These are phyloP conservation scores for Terana coerulea DNA, from an alignment of 768 basidiomycete species.

Conservation along the genomic window DNA sequence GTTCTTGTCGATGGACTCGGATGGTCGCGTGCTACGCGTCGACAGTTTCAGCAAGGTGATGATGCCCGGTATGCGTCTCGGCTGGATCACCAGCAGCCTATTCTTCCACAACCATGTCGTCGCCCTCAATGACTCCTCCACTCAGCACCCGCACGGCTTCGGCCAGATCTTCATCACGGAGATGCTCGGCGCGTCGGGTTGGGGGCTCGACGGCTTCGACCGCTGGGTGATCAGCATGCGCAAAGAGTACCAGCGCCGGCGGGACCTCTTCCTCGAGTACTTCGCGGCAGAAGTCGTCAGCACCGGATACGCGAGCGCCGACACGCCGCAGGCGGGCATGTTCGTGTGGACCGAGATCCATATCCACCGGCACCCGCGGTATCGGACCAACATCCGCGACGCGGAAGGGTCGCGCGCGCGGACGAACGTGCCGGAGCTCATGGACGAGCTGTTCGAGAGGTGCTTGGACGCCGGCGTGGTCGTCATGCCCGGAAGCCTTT, in stretches of 20 bases:
- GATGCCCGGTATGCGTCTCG: slow-evolving; percentile 53
- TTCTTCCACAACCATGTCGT: slow-evolving; percentile 41
- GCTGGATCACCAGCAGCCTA: slow-evolving; percentile 42
- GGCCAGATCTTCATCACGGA: slow-evolving; percentile 45
- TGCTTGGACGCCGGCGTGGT: slow-evolving; percentile 39
- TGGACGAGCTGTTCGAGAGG: slow-evolving; percentile 45
- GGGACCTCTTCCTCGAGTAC: slow-evolving; percentile 43
- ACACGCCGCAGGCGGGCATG: slow-evolving; percentile 46
- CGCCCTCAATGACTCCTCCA: slow-evolving; percentile 44
- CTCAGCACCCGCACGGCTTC: slow-evolving; percentile 46
- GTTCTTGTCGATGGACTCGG: slow-evolving; percentile 44
- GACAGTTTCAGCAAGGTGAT: slow-evolving; percentile 51
- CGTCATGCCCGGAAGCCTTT: slow-evolving; percentile 46
- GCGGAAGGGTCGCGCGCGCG: slow-evolving; percentile 13
- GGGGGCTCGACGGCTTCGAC: slow-evolving; percentile 43
- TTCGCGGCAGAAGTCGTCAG: slow-evolving; percentile 32
- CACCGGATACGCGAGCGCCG: slow-evolving; percentile 32
- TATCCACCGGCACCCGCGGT: slow-evolving; percentile 40
- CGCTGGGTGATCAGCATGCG: slow-evolving; percentile 45
- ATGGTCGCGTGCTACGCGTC: slow-evolving; percentile 45
- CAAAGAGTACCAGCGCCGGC: slow-evolving; percentile 44
- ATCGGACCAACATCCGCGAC: slow-evolving; percentile 19
- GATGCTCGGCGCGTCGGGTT: slow-evolving; percentile 39
- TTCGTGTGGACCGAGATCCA: slow-evolving; percentile 51
- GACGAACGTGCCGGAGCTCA: slow-evolving; percentile 42